Evolutionary conservation across 2,329 filamentous ascomycete species (phyloP).

Genomic region (Phoma sp.): DNA sequence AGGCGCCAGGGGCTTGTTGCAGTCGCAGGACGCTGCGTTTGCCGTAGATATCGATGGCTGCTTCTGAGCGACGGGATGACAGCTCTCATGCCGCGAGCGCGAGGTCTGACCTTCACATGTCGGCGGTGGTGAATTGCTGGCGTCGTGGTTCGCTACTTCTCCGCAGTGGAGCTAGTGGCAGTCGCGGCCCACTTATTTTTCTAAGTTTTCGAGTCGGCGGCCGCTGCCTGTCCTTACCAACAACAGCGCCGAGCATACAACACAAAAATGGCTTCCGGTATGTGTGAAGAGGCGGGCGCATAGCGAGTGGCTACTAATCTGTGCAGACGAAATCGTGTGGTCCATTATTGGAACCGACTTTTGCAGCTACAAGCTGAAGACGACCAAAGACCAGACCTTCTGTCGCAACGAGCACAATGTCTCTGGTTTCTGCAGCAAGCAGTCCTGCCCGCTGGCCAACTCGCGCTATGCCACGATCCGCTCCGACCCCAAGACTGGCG

Average conservation of each 20-base stretch:
- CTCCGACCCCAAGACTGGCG: slow-evolving; percentile 77
- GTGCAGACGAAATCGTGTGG: slow-evolving; percentile 89
- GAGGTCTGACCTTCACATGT: slow-evolving; percentile 19
- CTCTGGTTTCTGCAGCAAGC: slow-evolving; percentile 36
- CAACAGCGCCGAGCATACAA: slow-evolving; percentile 6
- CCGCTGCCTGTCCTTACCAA: slow-evolving; percentile 16
- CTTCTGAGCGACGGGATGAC: slow-evolving; percentile 25
- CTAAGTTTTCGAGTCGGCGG: slow-evolving; percentile 9
- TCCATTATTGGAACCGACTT: slow-evolving; percentile 95
- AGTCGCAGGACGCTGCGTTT: background rate
- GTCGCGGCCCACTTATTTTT: no score
- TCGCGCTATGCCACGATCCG: slow-evolving; percentile 91
- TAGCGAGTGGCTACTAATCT: background rate
- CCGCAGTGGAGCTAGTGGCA: slow-evolving; percentile 17
- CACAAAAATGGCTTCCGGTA: slow-evolving; percentile 35
- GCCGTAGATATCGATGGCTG: slow-evolving; percentile 11
- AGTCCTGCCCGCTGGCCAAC: slow-evolving; percentile 90
- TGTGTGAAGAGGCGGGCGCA: background rate
- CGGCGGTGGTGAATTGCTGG: slow-evolving; percentile 10
- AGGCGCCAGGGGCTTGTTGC: background rate
- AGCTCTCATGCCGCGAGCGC: slow-evolving; percentile 46
- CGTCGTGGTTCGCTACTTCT: slow-evolving; percentile 29
- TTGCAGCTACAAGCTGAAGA: slow-evolving; percentile 93
- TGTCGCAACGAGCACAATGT: slow-evolving; percentile 84
- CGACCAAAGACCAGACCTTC: slow-evolving; percentile 72